Evolutionary conservation across 2,329 filamentous ascomycete species (phyloP).

Genomic region (Fusarium palustre): DNA sequence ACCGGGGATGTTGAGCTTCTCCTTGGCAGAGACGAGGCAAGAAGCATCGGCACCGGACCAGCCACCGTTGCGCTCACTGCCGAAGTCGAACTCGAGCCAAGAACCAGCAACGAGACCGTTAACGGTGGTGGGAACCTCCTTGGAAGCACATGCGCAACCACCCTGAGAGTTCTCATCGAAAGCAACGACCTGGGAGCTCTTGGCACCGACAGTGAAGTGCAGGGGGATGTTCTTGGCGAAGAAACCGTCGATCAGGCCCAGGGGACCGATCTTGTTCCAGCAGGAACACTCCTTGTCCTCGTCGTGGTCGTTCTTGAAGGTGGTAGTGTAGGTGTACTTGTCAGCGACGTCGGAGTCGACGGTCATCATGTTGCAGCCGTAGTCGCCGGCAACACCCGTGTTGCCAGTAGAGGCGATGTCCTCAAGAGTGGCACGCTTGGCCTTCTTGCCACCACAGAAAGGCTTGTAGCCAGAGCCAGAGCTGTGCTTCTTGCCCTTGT

Average conservation of each 20-base stretch:
- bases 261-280: conserved; percentile 66
- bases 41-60: conserved; percentile 66
- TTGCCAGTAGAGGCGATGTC: conserved; percentile 63
- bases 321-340: conserved; percentile 59
- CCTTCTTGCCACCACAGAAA: conserved; percentile 53
- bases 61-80: conserved; percentile 57
- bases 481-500: conserved; percentile 24
- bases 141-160: conserved; percentile 58
- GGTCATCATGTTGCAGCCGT: conserved; percentile 66
- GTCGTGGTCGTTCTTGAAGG: conserved; percentile 55
- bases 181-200: conserved; percentile 56
- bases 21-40: conserved; percentile 56
- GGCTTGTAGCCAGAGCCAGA: conserved; percentile 42
- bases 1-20: conserved; percentile 48
- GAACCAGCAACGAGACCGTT: conserved; percentile 58
- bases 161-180: conserved; percentile 62
- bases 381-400: conserved; percentile 55
- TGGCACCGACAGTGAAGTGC: conserved; percentile 56
- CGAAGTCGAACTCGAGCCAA: conserved; percentile 65
- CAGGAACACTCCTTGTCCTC: conserved; percentile 55
- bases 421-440: conserved; percentile 60
- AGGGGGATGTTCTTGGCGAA: conserved; percentile 57
- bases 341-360: conserved; percentile 52
- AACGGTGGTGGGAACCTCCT: conserved; percentile 51
- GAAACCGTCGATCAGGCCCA: conserved; percentile 61